Evolutionary conservation across 257 asterid species (phyloP).

Genomic region (Perilla frutescens): DNA sequence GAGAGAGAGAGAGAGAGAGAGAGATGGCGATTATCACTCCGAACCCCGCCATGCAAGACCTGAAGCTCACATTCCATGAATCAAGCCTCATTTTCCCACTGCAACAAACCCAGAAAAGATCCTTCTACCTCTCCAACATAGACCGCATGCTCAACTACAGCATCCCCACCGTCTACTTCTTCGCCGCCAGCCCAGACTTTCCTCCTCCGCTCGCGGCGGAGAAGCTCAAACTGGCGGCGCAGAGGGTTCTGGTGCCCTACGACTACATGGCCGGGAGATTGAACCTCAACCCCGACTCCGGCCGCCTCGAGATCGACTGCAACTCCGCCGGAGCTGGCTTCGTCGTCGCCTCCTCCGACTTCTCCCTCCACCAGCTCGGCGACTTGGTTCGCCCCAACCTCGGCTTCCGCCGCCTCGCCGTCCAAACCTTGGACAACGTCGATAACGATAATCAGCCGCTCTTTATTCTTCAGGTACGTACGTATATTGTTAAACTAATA

Average conservation of each 20-base stretch:
- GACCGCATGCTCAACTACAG: constrained; percentile 69
- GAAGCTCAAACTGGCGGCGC: constrained; percentile 47
- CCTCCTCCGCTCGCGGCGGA: constrained; percentile 50
- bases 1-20: background rate
- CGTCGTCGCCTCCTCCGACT: constrained; percentile 56
- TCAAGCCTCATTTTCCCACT: constrained; percentile 55
- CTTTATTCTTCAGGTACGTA: constrained; percentile 54
- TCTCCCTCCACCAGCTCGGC: constrained; percentile 52
- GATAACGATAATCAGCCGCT: constrained; percentile 48
- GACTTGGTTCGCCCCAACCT: constrained; percentile 63
- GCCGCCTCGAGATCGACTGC: constrained; percentile 62
- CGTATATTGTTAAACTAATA: too few species aligned
- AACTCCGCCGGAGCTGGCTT: constrained; percentile 61
- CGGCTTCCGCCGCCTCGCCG: constrained; percentile 58
- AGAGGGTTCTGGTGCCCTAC: constrained; percentile 53
- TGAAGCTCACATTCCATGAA: constrained; percentile 59
- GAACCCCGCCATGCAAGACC: constrained; percentile 53
- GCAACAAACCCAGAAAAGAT: constrained; percentile 37
- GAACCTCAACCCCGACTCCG: constrained; percentile 40
- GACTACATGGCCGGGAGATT: constrained; percentile 74
- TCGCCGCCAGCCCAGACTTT: constrained; percentile 49
- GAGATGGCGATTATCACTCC: constrained; percentile 55
- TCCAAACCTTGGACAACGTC: constrained; percentile 36
- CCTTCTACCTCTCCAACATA: constrained; percentile 62
- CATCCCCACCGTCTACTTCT: constrained; percentile 66